Evolutionary conservation across 2,329 filamentous ascomycete genomes (phyloP).

Genomic region (Aspergillus sp.): DNA sequence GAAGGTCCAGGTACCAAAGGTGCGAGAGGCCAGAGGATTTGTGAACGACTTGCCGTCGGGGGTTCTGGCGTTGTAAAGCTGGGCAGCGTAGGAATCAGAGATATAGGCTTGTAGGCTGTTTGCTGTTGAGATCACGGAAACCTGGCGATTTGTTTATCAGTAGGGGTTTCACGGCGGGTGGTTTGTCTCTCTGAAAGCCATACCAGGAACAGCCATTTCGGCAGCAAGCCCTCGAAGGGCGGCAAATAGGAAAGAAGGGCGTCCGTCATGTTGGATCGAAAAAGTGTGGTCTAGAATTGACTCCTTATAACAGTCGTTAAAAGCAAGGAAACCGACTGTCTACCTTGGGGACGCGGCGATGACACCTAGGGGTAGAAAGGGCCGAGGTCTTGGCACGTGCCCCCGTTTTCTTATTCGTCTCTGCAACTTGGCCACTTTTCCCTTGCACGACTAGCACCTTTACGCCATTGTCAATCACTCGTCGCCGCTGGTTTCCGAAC

Average conservation of each 20-base stretch:
- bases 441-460: not conserved
- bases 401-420: slow-evolving; percentile 1
- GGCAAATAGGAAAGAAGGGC: slow-evolving; percentile 24
- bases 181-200: slow-evolving; percentile 7
- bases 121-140: slow-evolving; percentile 70
- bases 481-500: not conserved
- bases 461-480: not conserved
- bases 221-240: slow-evolving; percentile 45
- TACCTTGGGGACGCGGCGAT: slow-evolving; percentile 1
- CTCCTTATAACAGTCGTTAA: too few relatives aligned
- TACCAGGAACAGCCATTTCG: slow-evolving; percentile 60
- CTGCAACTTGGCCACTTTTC: not conserved
- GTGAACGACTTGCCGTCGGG: slow-evolving; percentile 48
- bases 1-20: slow-evolving; percentile 84
- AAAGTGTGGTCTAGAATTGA: not conserved
- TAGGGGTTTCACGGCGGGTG: not conserved
- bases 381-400: slow-evolving; percentile 5
- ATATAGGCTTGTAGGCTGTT: slow-evolving; percentile 80
- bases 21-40: slow-evolving; percentile 66
- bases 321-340: too few relatives aligned
- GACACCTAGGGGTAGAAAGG: not conserved
- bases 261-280: slow-evolving; percentile 6
- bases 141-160: slow-evolving; percentile 42
- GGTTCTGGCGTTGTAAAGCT: slow-evolving; percentile 61
- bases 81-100: slow-evolving; percentile 73